phyloP scores from a whole-genome alignment of 2,329 filamentous ascomycete species.

The Massarina eburnea region DNA sequence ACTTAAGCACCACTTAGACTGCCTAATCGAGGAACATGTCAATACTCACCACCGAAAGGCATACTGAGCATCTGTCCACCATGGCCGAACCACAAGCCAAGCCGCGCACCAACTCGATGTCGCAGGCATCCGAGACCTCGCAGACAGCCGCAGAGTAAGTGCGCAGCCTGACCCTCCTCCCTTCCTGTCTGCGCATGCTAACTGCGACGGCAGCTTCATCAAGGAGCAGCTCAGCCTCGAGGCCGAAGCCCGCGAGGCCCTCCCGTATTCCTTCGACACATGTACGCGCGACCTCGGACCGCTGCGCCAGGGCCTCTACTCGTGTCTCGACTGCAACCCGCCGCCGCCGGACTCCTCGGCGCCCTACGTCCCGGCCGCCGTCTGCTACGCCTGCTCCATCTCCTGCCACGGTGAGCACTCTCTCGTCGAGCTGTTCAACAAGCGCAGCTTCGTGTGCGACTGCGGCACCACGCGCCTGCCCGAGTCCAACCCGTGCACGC shows the following conservation, averaged over 20 bases:
- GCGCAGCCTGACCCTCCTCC: no score
- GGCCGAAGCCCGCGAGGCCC: slow-evolving; percentile 88
- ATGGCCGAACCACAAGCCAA: slow-evolving; percentile 20
- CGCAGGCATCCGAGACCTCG: slow-evolving; percentile 53
- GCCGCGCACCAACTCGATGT: slow-evolving; percentile 43
- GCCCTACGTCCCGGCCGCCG: slow-evolving; percentile 71
- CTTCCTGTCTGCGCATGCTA: background rate
- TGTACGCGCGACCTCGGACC: slow-evolving; percentile 90
- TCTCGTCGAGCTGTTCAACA: slow-evolving; percentile 93
- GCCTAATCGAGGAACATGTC: slow-evolving; percentile 4
- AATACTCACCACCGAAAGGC: slow-evolving; percentile 7
- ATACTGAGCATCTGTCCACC: slow-evolving; percentile 31
- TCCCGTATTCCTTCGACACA: slow-evolving; percentile 93
- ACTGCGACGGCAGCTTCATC: slow-evolving; percentile 68
- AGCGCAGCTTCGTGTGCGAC: slow-evolving; percentile 94
- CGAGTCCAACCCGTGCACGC: slow-evolving; percentile 68
- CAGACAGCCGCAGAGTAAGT: slow-evolving; percentile 56
- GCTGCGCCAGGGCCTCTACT: slow-evolving; percentile 84
- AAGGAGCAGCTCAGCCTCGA: slow-evolving; percentile 87
- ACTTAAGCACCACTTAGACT: slow-evolving; percentile 11
- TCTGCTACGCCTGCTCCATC: slow-evolving; percentile 97
- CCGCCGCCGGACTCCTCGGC: slow-evolving; percentile 65
- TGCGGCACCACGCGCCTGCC: slow-evolving; percentile 85
- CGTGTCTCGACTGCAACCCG: slow-evolving; percentile 91
- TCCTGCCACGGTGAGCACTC: slow-evolving; percentile 95